Percentiles rank a stretch among this genome's conserved stretches.
Evolutionary conservation across 2,329 filamentous ascomycete species (phyloP).

Genomic region (Elsinoe ampelina): DNA sequence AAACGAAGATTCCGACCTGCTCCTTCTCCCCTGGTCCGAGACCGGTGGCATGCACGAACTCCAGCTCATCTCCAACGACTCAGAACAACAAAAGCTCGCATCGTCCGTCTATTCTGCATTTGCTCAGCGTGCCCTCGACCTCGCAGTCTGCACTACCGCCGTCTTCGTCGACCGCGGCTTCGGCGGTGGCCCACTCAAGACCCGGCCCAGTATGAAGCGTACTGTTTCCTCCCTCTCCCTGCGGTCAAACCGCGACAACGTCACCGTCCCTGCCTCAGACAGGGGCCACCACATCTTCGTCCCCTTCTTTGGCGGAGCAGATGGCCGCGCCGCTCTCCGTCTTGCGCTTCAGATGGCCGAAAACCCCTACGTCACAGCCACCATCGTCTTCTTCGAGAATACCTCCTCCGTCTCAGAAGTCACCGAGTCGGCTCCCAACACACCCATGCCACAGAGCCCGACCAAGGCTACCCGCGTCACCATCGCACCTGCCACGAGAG

Average conservation of each 20-base stretch:
- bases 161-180: constrained; percentile 71
- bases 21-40: constrained; percentile 86
- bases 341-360: constrained; percentile 77
- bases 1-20: constrained; percentile 50
- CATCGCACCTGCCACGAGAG: constrained; percentile 17
- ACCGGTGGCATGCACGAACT: constrained; percentile 66
- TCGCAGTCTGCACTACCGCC: constrained; percentile 58
- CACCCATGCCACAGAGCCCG: not conserved
- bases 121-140: constrained; percentile 56
- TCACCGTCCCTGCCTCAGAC: constrained; percentile 49
- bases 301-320: constrained; percentile 73
- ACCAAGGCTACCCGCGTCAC: constrained; percentile 2
- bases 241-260: constrained; percentile 48
- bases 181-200: constrained; percentile 36
- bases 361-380: constrained; percentile 69
- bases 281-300: constrained; percentile 77
- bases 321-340: constrained; percentile 70
- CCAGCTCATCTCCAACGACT: constrained; percentile 42
- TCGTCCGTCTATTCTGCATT: constrained; percentile 62
- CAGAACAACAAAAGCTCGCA: constrained; percentile 49
- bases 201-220: constrained; percentile 34
- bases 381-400: constrained; percentile 53
- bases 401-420: constrained; percentile 15
- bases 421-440: not conserved
- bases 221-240: constrained; percentile 51